A percentile compares a stretch with the other conserved stretches of the same genome.
Evolutionary conservation across 129 eudicot species (phyloP).

Genomic region (Saposhnikovia divaricata): DNA sequence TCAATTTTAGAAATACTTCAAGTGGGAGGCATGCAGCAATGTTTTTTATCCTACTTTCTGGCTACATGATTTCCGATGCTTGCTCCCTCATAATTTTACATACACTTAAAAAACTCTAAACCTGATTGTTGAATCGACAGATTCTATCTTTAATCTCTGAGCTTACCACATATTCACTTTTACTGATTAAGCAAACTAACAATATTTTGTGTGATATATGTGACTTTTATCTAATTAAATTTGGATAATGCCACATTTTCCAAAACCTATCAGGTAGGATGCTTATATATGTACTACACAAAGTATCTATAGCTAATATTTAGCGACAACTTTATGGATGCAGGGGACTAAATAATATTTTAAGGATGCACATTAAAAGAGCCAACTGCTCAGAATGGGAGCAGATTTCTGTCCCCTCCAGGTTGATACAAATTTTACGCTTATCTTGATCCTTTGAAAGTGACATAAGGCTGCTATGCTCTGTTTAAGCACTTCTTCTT

Average conservation of each 20-base stretch:
- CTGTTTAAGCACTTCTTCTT: background rate
- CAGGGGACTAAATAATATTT: conserved; percentile 89
- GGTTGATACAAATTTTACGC: conserved; percentile 32
- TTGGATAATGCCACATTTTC: background rate
- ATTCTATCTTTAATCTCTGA: background rate
- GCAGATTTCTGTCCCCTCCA: conserved; percentile 68
- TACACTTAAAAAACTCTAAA: background rate
- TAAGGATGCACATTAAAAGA: conserved; percentile 69
- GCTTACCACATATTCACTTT: background rate
- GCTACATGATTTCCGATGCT: background rate
- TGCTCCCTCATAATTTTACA: background rate
- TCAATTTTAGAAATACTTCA: background rate
- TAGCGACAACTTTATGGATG: conserved; percentile 21
- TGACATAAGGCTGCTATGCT: background rate
- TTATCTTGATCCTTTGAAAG: background rate
- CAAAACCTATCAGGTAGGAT: background rate
- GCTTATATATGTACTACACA: background rate
- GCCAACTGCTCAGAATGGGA: conserved; percentile 66
- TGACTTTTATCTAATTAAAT: background rate
- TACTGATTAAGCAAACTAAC: background rate
- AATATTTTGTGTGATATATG: background rate
- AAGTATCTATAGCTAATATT: background rate
- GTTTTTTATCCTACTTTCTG: background rate
- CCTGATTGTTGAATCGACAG: background rate
- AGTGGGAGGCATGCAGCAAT: background rate